Conservation (phyloP, 2,329 filamentous ascomycete genomes). For the Endoconidiophora polonica region DNA sequence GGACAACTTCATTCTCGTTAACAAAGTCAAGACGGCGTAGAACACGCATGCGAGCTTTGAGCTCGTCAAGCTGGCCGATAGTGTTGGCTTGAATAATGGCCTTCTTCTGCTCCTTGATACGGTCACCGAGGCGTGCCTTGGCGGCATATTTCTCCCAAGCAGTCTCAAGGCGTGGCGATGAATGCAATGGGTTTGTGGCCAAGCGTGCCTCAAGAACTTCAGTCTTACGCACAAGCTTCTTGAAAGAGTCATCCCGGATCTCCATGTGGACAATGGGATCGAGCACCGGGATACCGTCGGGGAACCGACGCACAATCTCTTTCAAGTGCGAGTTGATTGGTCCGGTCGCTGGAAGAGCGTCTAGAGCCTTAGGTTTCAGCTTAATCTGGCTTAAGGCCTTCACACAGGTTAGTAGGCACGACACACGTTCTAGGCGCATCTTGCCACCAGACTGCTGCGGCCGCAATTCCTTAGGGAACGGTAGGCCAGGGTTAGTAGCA, state of each 20-base stretch:
- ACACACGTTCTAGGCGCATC: slow-evolving; percentile 64
- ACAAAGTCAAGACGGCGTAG: slow-evolving; percentile 88
- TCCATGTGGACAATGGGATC: slow-evolving; percentile 95
- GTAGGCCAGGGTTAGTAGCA: slow-evolving; percentile 24
- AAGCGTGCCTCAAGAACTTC: slow-evolving; percentile 88
- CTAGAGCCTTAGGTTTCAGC: slow-evolving; percentile 25
- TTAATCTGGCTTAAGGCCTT: slow-evolving; percentile 71
- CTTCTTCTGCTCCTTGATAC: slow-evolving; percentile 81
- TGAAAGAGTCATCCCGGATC: slow-evolving; percentile 84
- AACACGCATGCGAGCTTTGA: slow-evolving; percentile 91
- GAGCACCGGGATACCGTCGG: slow-evolving; percentile 73
- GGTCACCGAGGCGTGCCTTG: slow-evolving; percentile 58
- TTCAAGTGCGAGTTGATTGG: slow-evolving; percentile 53
- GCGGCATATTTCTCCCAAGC: slow-evolving; percentile 75
- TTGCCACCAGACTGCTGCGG: slow-evolving; percentile 45
- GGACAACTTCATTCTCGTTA: slow-evolving; percentile 86
- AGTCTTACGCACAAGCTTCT: slow-evolving; percentile 85
- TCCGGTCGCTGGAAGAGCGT: slow-evolving; percentile 6
- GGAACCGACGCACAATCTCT: slow-evolving; percentile 76
- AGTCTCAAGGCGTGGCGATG: slow-evolving; percentile 66
- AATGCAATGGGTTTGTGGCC: slow-evolving; percentile 77
- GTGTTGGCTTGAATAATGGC: slow-evolving; percentile 70
- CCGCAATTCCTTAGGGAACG: slow-evolving; percentile 45
- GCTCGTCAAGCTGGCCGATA: slow-evolving; percentile 83
- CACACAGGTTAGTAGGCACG: slow-evolving; percentile 71